Base-by-base conservation (phyloP, 768 basidiomycete genomes). In the Naganishia friedmannii region DNA sequence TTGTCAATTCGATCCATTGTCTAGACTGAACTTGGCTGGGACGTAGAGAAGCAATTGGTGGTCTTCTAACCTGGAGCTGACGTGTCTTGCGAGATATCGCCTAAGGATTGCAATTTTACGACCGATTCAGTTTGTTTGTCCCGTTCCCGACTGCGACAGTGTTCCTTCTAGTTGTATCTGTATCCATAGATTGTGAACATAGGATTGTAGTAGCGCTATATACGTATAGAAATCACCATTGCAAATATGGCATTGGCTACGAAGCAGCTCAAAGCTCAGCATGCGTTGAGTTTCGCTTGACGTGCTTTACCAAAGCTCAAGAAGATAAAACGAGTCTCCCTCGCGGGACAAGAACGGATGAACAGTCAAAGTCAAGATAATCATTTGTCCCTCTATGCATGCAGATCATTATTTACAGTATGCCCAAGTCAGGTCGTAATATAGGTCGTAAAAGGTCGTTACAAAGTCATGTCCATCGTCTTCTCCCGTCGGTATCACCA, bases 41-140 rank as follows among this genome's bases (percentile, higher is more conserved):
- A 71, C 54, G 51, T 71, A 15, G 70, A 66, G 21, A 56, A 53
- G 19, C 70, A 71, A 45, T 48, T 71, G 32, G 70, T 71, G 34
- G 70, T 66, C 12, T 71, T 71, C 26, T 71, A 67, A 54, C 15
- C 28, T 15, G 2, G 3, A 9, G 23, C 8, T 28, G 21, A 48
- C 13, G 23, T n/a, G 26, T 4, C 46, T 32, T 37, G n/a, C 28
- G 29, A 34, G 26, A n/a, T n/a, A n/a, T n/a, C n/a, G n/a, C n/a
- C n/a, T n/a, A n/a, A n/a, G n/a, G n/a, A n/a, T n/a, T n/a, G n/a
- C n/a, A n/a, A n/a, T n/a, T n/a, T n/a, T n/a, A n/a, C n/a, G n/a
- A n/a, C n/a, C n/a, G n/a, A n/a, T 4, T 17, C 54, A 13, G 54
- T 4, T 7, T 55, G 19, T 29, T 12, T 17, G 26, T 54, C 32